A percentile compares a stretch with the other conserved stretches of the same genome.
Conservation (phyloP, 805 yeast species). For the Kluyveromyces wickerhamii region DNA sequence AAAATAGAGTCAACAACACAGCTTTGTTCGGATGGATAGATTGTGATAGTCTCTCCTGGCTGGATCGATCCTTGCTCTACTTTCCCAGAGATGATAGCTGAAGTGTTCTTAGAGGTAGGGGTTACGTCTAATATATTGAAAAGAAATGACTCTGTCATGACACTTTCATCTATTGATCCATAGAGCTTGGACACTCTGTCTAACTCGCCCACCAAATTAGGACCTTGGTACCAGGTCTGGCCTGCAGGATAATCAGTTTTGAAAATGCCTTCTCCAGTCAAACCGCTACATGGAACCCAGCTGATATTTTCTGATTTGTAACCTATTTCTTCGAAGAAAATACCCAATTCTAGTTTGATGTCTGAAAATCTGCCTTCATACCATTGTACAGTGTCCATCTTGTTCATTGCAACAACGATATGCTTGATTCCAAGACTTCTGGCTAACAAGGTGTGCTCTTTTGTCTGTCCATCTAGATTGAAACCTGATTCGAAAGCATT, state of each 20-base stretch:
- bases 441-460: conserved; percentile 94
- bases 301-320: conserved; percentile 68
- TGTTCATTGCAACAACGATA: conserved; percentile 80
- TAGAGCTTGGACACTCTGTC: conserved; percentile 37
- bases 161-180: conserved; percentile 13
- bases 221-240: conserved; percentile 89
- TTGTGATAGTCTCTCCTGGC: conserved; percentile 55
- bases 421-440: conserved; percentile 94
- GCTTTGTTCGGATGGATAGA: conserved; percentile 43
- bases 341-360: conserved; percentile 73
- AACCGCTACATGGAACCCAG: conserved; percentile 93
- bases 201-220: conserved; percentile 75
- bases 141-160: conserved; percentile 39
- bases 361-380: conserved; percentile 85
- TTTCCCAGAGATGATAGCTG: conserved; percentile 53
- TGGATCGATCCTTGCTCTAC: conserved; percentile 61
- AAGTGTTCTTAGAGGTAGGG: conserved; percentile 40
- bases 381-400: conserved; percentile 96
- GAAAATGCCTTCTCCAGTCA: conserved; percentile 89
- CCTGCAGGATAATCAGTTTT: conserved; percentile 56
- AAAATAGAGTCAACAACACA: conserved; percentile 33
- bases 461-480: conserved; percentile 96
- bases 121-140: conserved; percentile 59
- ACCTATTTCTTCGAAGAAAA: conserved; percentile 74
- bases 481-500: conserved; percentile 99